Evolutionary conservation across 345 rosid species (phyloP), one percentile per base, ranked within the genome.

Genomic region (Gossypioides kirkii): DNA sequence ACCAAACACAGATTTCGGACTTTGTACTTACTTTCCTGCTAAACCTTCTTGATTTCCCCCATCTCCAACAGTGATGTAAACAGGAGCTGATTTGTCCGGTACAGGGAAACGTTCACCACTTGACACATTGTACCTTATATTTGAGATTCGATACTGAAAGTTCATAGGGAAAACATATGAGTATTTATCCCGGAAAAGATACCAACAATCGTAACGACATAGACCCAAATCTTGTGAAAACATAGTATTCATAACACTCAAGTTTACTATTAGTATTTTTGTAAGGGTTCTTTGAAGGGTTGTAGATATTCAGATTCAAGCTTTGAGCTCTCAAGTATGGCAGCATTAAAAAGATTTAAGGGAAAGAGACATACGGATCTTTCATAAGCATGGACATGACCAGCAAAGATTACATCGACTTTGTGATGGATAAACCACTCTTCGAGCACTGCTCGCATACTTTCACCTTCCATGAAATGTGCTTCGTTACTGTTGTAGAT

Each of bases 371-470:
- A 68, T 87, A 92, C 98, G 13, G 97, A 92, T 95, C 99, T 89
- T 80, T 95, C 99, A 76, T 92, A 95, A 58, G 99, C 99, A 82
- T 95, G 97, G 81, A 92, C 99, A 73, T 93, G 99, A 41, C 97
- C 98, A 67, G 97, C 94, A 82, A 95, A 93, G 66, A 95, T 56
- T 11, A 93, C 79, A 75, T 95, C 98, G 61, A 95, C 98, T 87
- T 78, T 91, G 77, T 80, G 42, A 28, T 36, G 78, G 46, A 86
- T 75, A 61, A 95, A 91, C 98, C 96, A 92, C 65, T 80, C 68
- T 84, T 91, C 98, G 47, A 88, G 88, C 80, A 78, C 96, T 50
- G 83, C 82, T 70, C 94, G 79, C 98, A 93, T 91, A 77, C 96
- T 87, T 85, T 91, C 99, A 47, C 97, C 98, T 74, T 92, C 99